Conservation (phyloP, 371 early-diverging fungal genomes). For the Modicella reniformis region DNA sequence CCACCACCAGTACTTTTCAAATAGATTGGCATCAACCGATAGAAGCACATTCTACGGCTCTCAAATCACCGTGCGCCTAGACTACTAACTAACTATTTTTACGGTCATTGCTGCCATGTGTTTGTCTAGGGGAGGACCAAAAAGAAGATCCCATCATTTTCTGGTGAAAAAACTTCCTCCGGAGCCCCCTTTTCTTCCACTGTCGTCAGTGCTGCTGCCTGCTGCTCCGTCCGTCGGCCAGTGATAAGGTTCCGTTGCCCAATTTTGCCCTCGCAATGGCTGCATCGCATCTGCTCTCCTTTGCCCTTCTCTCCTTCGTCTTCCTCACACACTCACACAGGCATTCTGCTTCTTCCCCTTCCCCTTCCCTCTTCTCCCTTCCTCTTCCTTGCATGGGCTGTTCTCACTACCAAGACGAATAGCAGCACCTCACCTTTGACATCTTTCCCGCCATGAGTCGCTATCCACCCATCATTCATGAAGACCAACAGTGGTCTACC, state of each 20-base stretch:
- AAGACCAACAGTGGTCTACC: not conserved
- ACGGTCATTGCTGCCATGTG: no score
- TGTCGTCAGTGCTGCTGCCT: no score
- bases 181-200: no score
- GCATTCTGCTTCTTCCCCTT: not conserved
- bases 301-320: not conserved
- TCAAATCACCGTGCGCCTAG: not conserved
- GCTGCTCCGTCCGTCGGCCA: no score
- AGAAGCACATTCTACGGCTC: not conserved
- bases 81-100: not conserved
- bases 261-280: no score
- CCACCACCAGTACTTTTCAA: no score
- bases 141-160: not conserved
- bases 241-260: no score
- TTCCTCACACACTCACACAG: not conserved
- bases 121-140: not conserved
- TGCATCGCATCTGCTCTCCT: no score
- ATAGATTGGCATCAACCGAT: no score
- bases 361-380: not conserved
- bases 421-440: constrained; percentile 2
- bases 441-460: constrained; percentile 14
- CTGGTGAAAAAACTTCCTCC: no score
- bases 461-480: constrained; percentile 18
- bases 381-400: not conserved
- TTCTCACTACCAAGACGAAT: constrained; percentile 7